phyloP scores from a whole-genome alignment of 345 rosid genomes.

The Corymbia maculata region DNA sequence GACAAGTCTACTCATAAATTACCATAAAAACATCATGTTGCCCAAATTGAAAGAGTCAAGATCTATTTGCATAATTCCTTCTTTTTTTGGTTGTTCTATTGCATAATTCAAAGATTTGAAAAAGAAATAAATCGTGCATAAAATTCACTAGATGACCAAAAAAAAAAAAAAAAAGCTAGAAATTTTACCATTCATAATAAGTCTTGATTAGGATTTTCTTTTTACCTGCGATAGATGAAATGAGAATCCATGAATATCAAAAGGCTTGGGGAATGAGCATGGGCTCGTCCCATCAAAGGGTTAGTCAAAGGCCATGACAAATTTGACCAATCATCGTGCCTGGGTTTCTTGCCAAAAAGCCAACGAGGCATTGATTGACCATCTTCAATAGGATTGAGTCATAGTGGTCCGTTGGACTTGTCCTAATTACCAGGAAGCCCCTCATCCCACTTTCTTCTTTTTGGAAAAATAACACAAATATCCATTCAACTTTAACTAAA shows the following conservation, averaged over 20 bases:
- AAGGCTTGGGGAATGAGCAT: not conserved
- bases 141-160: not conserved
- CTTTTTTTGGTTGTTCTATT: no score
- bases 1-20: not conserved
- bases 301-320: not conserved
- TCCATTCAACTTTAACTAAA: no score
- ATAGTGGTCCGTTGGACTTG: not conserved
- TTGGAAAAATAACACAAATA: not conserved
- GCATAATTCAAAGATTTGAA: not conserved
- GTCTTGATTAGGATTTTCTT: not conserved
- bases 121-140: not conserved
- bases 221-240: not conserved
- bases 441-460: not conserved
- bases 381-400: not conserved
- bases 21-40: rapidly evolving
- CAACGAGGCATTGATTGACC: not conserved
- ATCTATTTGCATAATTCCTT: not conserved
- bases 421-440: not conserved
- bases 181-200: not conserved
- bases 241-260: not conserved
- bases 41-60: rapidly evolving
- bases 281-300: not conserved
- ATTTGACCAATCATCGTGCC: not conserved
- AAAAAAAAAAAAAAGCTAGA: not conserved
- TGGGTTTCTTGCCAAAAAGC: not conserved